Conservation (phyloP, 1,139 yeast genomes). For the Magnusiomyces sp. region DNA sequence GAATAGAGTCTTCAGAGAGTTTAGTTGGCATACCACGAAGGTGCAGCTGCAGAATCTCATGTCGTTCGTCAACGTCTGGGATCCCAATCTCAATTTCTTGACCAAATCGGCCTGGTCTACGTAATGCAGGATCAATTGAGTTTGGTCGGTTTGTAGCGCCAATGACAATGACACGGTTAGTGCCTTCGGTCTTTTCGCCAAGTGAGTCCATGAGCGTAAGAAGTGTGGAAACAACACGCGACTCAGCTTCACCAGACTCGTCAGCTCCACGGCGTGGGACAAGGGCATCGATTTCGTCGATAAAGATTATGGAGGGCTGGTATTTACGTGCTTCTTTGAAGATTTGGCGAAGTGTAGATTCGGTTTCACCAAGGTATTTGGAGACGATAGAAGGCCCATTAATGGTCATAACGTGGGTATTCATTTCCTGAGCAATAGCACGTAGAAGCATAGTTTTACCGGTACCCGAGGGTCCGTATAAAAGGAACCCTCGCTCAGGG, state of each 20-base stretch:
- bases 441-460: constrained; percentile 88
- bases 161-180: constrained; percentile 47
- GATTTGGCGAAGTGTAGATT: constrained; percentile 67
- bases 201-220: constrained; percentile 86
- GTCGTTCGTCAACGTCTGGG: constrained; percentile 92
- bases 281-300: constrained; percentile 88
- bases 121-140: constrained; percentile 94
- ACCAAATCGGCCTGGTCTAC: constrained; percentile 98
- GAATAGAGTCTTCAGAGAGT: constrained; percentile 46
- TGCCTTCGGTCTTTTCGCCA: constrained; percentile 41
- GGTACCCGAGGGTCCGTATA: constrained; percentile 94
- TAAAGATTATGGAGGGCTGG: constrained; percentile 79
- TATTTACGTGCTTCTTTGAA: constrained; percentile 76
- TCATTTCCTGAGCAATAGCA: constrained; percentile 63
- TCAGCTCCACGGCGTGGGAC: constrained; percentile 81
- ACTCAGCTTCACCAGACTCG: constrained; percentile 82
- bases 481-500: constrained; percentile 71
- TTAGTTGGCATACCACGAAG: constrained; percentile 58
- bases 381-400: constrained; percentile 91
- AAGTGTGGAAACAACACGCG: constrained; percentile 81
- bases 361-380: constrained; percentile 90
- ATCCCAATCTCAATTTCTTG: constrained; percentile 98
- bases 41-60: constrained; percentile 66
- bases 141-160: constrained; percentile 97
- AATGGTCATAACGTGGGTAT: constrained; percentile 74